Evolutionary conservation across 225 moss, liverwort and hornwort species (phyloP), one percentile per base, ranked within the genome.

Genomic region (Pseudisothecium myosuroides): DNA sequence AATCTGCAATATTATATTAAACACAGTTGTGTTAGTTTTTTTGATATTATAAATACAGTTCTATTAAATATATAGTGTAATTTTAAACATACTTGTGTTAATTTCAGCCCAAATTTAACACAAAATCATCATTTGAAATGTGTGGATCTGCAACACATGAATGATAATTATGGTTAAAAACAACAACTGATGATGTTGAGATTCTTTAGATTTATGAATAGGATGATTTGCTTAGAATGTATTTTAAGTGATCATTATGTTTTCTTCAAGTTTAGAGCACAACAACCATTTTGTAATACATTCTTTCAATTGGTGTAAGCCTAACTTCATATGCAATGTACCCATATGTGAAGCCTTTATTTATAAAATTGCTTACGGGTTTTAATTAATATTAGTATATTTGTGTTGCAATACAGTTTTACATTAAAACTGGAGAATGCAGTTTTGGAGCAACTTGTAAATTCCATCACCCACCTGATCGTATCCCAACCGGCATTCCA

Each of bases 401-500:
- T n/a, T 71, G 29, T 73, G 13, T 31, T 85, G 62, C 28, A 16
- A 59, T 12, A 5, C 92, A 97, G 97, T 98, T 95, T 67, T 98
- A 93, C 22, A 94, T 98, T 26, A 98, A 98, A 87, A 97, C 97
- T 14, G 98, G 98, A 93, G 96, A 96, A 76, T 97, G 98, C 56
- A 98, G 96, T 91, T 98, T 95, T 87, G 96, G 98, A 89, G 95
- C 95, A 24, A 92, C 96, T 17, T 98, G 97, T 89, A 96, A 94
- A 87, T 98, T 97, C 74, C 93, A 98, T 89, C 98, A 98, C 47
- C 98, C 98, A 79, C 94, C 91, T 17, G 94, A 96, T 55, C 94
- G 98, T n/a, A 90, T 95, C 12, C 94, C 95, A 1, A 92, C 90
- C 0, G 95, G 92, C 63, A 83, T 95, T 72, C 90, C 92, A 4